Evolutionary conservation across 2,329 filamentous ascomycete genomes (phyloP).

Genomic region (Chaetomium olivaceum): DNA sequence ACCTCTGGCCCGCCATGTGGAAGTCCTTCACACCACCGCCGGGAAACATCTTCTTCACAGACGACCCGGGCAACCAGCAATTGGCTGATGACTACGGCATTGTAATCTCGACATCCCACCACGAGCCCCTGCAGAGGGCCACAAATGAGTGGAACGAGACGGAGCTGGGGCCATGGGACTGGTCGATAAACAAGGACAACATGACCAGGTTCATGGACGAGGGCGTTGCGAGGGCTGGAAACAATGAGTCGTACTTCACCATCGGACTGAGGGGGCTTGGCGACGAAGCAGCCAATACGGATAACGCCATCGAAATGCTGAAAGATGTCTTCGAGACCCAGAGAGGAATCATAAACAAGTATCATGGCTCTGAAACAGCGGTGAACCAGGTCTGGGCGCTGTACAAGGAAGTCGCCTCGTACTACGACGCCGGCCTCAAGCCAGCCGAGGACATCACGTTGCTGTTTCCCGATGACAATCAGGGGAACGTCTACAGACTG

Average conservation of each 20-base stretch:
- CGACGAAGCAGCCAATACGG: constrained; percentile 53
- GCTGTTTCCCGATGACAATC: constrained; percentile 65
- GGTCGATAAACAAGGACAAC: constrained; percentile 56
- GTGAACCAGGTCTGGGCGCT: constrained; percentile 57
- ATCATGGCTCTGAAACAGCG: constrained; percentile 36
- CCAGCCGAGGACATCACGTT: constrained; percentile 64
- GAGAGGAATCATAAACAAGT: constrained; percentile 54
- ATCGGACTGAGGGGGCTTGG: constrained; percentile 60
- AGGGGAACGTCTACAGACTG: constrained; percentile 59
- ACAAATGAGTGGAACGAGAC: constrained; percentile 50
- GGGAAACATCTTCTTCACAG: constrained; percentile 60
- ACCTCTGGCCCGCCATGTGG: constrained; percentile 70
- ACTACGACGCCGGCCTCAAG: constrained; percentile 60
- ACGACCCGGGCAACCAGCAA: constrained; percentile 59
- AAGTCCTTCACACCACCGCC: constrained; percentile 47
- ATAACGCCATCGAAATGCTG: constrained; percentile 54
- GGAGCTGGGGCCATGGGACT: constrained; percentile 51
- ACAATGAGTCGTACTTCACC: constrained; percentile 61
- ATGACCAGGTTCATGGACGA: constrained; percentile 59
- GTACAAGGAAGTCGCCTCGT: constrained; percentile 66
- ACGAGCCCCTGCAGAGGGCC: constrained; percentile 64
- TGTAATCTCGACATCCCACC: constrained; percentile 64
- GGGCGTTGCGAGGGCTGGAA: constrained; percentile 52
- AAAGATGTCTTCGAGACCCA: constrained; percentile 52
- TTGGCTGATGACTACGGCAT: constrained; percentile 64